Conservation (phyloP, 2,329 filamentous ascomycete genomes). For the Exophiala aquamarina region DNA sequence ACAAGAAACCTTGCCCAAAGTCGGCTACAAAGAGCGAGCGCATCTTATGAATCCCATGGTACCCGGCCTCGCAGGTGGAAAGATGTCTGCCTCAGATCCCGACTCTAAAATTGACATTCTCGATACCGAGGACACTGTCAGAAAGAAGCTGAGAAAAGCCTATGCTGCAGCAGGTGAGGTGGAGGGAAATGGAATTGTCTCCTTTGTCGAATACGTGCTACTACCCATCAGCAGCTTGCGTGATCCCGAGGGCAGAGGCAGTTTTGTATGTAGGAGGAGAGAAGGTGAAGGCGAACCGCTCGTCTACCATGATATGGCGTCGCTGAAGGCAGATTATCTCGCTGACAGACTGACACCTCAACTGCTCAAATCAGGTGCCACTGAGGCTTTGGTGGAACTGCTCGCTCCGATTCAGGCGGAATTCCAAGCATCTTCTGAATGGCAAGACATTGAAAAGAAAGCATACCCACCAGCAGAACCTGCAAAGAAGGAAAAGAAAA, state of each 20-base stretch:
- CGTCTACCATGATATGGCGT: conserved; percentile 72
- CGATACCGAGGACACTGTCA: conserved; percentile 70
- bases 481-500: conserved; percentile 67
- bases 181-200: conserved; percentile 83
- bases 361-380: conserved; percentile 79
- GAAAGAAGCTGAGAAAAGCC: conserved; percentile 84
- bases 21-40: conserved; percentile 77
- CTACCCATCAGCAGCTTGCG: conserved; percentile 72
- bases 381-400: conserved; percentile 63
- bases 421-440: conserved; percentile 70
- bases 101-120: conserved; percentile 94
- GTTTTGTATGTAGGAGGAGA: conserved; percentile 66
- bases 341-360: conserved; percentile 84
- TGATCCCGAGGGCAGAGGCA: conserved; percentile 44
- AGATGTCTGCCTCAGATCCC: conserved; percentile 61
- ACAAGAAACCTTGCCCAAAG: conserved; percentile 77
- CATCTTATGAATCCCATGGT: conserved; percentile 87
- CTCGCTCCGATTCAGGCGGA: conserved; percentile 75
- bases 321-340: conserved; percentile 76
- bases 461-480: conserved; percentile 74
- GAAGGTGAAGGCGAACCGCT: conserved; percentile 69
- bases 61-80: conserved; percentile 75
- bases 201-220: conserved; percentile 83
- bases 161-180: conserved; percentile 72
- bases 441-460: conserved; percentile 73